phyloP scores from a whole-genome alignment of 306 rosid species.

The Quercus bicolor region DNA sequence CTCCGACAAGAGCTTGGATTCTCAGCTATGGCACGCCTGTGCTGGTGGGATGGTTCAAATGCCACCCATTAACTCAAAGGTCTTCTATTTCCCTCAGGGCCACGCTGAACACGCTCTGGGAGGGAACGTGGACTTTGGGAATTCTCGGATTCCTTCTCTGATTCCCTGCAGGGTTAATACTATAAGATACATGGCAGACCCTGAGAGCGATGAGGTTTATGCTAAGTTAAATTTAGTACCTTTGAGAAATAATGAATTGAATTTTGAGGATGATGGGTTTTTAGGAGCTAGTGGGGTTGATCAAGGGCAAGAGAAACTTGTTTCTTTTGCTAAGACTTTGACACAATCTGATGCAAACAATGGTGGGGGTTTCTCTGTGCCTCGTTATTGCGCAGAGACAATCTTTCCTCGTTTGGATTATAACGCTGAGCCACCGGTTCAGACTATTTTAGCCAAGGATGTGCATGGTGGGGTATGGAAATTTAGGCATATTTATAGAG shows the following conservation, averaged over 20 bases:
- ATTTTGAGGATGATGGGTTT: slow-evolving; percentile 45
- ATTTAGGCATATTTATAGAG: slow-evolving; percentile 96
- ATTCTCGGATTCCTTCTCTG: slow-evolving; percentile 46
- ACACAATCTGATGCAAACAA: slow-evolving; percentile 98
- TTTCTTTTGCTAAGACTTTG: slow-evolving; percentile 86
- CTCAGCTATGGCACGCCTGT: slow-evolving; percentile 93
- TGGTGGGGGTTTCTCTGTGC: slow-evolving; percentile 98
- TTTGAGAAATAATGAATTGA: slow-evolving; percentile 43
- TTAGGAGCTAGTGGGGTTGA: slow-evolving; percentile 36
- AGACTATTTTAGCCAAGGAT: slow-evolving; percentile 77
- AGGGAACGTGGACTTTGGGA: slow-evolving; percentile 50
- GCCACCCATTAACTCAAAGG: slow-evolving; percentile 76
- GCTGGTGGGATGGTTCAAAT: slow-evolving; percentile 98
- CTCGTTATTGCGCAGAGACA: slow-evolving; percentile 95
- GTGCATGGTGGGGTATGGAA: slow-evolving; percentile 89
- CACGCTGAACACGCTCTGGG: slow-evolving; percentile 74
- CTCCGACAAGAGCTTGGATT: slow-evolving; percentile 61
- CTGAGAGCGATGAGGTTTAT: slow-evolving; percentile 82
- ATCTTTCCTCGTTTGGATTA: slow-evolving; percentile 85
- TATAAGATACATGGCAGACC: slow-evolving; percentile 82
- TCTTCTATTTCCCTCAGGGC: slow-evolving; percentile 92
- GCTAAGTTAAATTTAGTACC: slow-evolving; percentile 63
- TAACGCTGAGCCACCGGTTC: slow-evolving; percentile 84
- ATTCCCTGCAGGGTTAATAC: slow-evolving; percentile 62
- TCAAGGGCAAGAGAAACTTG: slow-evolving; percentile 46